Evolutionary conservation across 1,139 yeast genomes (phyloP).

Genomic region (Saccharomyces hybrid): DNA sequence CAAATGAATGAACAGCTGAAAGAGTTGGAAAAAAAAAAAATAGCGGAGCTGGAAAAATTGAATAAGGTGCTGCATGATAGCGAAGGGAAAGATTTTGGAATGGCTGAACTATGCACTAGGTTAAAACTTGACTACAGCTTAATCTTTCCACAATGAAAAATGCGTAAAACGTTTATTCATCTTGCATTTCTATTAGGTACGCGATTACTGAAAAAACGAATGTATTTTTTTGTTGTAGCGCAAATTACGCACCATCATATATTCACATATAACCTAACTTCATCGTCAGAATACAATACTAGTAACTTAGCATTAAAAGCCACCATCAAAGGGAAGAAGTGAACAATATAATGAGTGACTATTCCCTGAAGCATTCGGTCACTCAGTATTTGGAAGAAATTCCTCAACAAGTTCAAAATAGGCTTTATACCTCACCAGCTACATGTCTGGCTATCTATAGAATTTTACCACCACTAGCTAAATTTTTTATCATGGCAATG

Average conservation of each 20-base stretch:
- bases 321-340: neutral
- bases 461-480: slow-evolving; percentile 80
- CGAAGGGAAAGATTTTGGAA: slow-evolving; percentile 34
- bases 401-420: slow-evolving; percentile 74
- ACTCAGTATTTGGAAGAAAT: slow-evolving; percentile 85
- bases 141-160: slow-evolving; percentile 30
- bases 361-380: slow-evolving; percentile 64
- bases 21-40: slow-evolving; percentile 19
- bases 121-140: slow-evolving; percentile 37
- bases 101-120: slow-evolving; percentile 38
- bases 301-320: neutral
- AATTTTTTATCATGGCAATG: slow-evolving; percentile 82
- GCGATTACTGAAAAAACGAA: neutral
- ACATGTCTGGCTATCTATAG: slow-evolving; percentile 89
- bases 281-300: neutral
- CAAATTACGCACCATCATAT: neutral
- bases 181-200: neutral
- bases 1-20: slow-evolving; percentile 22
- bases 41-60: slow-evolving; percentile 21
- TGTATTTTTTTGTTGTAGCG: neutral
- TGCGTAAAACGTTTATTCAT: neutral
- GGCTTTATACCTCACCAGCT: slow-evolving; percentile 79
- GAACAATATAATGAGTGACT: slow-evolving; percentile 31
- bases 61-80: slow-evolving; percentile 24
- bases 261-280: neutral